phyloP scores from a whole-genome alignment of 176 grass and related monocot genomes.

The Paspalum vaginatum region DNA sequence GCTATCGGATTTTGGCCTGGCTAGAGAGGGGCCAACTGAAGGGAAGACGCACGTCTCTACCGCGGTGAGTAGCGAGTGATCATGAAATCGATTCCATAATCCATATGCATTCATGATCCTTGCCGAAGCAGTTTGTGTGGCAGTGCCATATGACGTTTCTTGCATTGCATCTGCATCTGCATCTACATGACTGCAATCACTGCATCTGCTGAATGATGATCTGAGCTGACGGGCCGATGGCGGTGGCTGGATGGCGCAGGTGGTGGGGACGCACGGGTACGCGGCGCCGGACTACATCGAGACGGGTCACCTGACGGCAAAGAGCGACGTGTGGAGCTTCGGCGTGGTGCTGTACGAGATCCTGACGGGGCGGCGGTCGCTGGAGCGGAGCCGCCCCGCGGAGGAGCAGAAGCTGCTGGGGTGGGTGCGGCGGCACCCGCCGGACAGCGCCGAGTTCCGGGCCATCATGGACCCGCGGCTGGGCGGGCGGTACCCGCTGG shows the following conservation, averaged over 20 bases:
- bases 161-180: background rate
- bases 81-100: background rate
- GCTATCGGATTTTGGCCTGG: conserved; percentile 87
- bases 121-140: no score
- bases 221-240: background rate
- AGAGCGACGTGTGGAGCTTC: conserved; percentile 94
- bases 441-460: conserved; percentile 50
- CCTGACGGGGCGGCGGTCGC: conserved; percentile 70
- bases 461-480: conserved; percentile 81
- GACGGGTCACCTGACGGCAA: conserved; percentile 78
- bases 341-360: conserved; percentile 91
- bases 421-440: conserved; percentile 65
- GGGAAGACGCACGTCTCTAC: conserved; percentile 85
- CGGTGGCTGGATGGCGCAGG: conserved; percentile 30
- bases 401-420: conserved; percentile 80
- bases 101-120: background rate
- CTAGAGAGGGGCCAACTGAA: conserved; percentile 73
- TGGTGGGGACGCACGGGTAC: conserved; percentile 88
- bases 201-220: background rate
- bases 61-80: conserved; percentile 33
- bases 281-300: conserved; percentile 96
- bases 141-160: background rate
- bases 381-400: conserved; percentile 59
- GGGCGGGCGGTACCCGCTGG: conserved; percentile 54
- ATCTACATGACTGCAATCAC: no score